Evolutionary conservation across 2,329 filamentous ascomycete species (phyloP).

Genomic region (Corynespora cassiicola): DNA sequence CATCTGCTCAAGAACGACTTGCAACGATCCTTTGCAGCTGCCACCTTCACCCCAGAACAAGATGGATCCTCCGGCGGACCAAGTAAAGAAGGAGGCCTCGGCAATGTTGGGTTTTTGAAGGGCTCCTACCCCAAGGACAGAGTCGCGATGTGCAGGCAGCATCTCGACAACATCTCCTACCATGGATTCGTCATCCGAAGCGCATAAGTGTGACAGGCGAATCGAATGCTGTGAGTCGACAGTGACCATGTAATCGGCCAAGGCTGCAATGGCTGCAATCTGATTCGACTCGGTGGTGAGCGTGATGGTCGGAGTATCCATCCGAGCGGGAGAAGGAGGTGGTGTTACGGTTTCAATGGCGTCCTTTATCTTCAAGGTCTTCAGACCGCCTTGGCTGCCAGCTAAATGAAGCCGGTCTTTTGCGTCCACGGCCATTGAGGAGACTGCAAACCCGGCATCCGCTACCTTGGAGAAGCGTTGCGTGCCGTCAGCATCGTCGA

Average conservation of each 20-base stretch:
- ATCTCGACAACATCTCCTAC: slow-evolving; percentile 45
- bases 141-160: slow-evolving; percentile 63
- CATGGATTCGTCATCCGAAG: slow-evolving; percentile 31
- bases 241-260: slow-evolving; percentile 51
- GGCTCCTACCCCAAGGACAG: slow-evolving; percentile 73
- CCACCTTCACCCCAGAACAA: slow-evolving; percentile 84
- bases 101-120: slow-evolving; percentile 66
- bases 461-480: slow-evolving; percentile 74
- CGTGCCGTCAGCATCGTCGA: slow-evolving; percentile 77
- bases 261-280: slow-evolving; percentile 45
- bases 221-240: slow-evolving; percentile 80
- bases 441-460: slow-evolving; percentile 71
- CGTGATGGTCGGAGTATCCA: slow-evolving; percentile 37
- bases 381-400: slow-evolving; percentile 67
- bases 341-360: slow-evolving; percentile 37
- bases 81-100: slow-evolving; percentile 82
- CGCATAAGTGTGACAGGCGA: slow-evolving; percentile 62
- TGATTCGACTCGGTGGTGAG: slow-evolving; percentile 33
- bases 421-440: slow-evolving; percentile 67
- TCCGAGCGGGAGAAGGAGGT: slow-evolving; percentile 41
- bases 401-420: slow-evolving; percentile 71
- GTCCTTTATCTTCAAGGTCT: slow-evolving; percentile 51
- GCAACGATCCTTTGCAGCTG: slow-evolving; percentile 67
- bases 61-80: slow-evolving; percentile 81
- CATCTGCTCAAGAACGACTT: slow-evolving; percentile 72